These are phyloP conservation scores for Lactarius tabidus DNA, from an alignment of 768 basidiomycete species.

Conservation along the genomic window DNA sequence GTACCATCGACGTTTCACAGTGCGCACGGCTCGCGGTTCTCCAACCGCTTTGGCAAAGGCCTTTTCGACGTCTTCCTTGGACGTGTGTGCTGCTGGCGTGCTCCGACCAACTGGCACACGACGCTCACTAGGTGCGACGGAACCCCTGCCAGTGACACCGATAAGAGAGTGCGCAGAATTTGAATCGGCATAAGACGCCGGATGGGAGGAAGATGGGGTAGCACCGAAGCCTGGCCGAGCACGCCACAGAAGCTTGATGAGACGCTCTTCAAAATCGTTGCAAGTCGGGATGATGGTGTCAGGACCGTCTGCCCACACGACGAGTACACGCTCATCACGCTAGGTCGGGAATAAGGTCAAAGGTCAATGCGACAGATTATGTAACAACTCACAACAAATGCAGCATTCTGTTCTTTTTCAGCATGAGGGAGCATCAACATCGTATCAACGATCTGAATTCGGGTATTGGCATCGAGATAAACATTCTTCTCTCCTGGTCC, in stretches of 20 bases:
- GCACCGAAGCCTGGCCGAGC: constrained; percentile 33
- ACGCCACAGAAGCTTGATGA: constrained; percentile 55
- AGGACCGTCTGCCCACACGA: constrained; percentile 80
- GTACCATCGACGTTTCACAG: constrained; percentile 54
- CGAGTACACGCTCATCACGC: constrained; percentile 80
- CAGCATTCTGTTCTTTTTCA: constrained; percentile 52
- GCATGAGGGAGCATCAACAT: constrained; percentile 67
- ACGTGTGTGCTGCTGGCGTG: constrained; percentile 1
- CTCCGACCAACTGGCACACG: constrained; percentile 10
- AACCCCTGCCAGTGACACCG: not conserved
- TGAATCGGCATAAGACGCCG: constrained; percentile 31
- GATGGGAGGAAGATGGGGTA: constrained; percentile 31
- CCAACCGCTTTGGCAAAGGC: constrained; percentile 2
- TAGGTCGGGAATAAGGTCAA: constrained; percentile 27
- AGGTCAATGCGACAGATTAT: not conserved
- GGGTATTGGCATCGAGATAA: constrained; percentile 51
- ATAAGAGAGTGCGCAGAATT: constrained; percentile 37
- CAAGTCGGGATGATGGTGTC: constrained; percentile 63
- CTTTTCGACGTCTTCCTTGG: constrained; percentile 13
- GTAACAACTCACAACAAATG: constrained; percentile 64
- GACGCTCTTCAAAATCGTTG: constrained; percentile 52
- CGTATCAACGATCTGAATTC: constrained; percentile 80
- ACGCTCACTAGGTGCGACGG: constrained; percentile 13
- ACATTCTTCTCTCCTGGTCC: constrained; percentile 37
- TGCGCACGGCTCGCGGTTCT: constrained; percentile 15